Base-by-base conservation (phyloP, 1,284 basidiomycete species). In the Athelia psychrophila region DNA sequence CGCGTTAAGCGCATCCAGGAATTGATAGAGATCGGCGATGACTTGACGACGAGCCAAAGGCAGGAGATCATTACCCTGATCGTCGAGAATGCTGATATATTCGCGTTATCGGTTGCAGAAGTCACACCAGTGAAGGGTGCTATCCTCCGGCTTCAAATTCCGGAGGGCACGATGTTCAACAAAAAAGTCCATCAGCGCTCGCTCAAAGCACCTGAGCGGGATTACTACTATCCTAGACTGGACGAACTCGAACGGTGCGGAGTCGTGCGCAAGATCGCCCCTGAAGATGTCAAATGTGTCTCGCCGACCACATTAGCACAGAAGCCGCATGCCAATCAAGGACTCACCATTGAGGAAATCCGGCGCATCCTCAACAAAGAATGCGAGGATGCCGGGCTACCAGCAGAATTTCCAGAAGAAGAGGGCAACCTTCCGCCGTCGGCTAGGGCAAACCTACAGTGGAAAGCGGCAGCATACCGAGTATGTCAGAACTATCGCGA, bases 201-300 rank as follows among this genome's bases (percentile, higher is more conserved):
- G 20, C 16, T 42, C 8, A 18, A n/a, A 9, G n/a, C 38, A n/a
- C 38, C 38, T 8, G n/a, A 42, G 20, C 6, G n/a, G 20, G 38
- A n/a, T 18, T 42, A 42, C n/a, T 42, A 18, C n/a, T 42, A n/a
- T 9, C 16, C 16, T 9, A 5, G n/a, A 8, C 20, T 42, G 8
- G 38, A 42, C 20, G 38, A 18, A 9, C 6, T 42, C 8, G n/a
- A 18, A 16, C 5, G 20, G n/a, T 6, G 8, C 20, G 38, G 38
- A 9, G n/a, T 42, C 6, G 9, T n/a, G 6, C n/a, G n/a, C 16
- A n/a, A n/a, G 16, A 58, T 58, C n/a, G 22, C 50, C 25, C 59
- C 55, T 13, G 48, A 44, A 3, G 53, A 60, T 18, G 60, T 62
- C 20, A 59, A 62, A 36, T 60, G 58, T 46, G 52, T 57, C 18